Base-by-base conservation (phyloP, 163 green algal species). In the Chlorella variabilis region DNA sequence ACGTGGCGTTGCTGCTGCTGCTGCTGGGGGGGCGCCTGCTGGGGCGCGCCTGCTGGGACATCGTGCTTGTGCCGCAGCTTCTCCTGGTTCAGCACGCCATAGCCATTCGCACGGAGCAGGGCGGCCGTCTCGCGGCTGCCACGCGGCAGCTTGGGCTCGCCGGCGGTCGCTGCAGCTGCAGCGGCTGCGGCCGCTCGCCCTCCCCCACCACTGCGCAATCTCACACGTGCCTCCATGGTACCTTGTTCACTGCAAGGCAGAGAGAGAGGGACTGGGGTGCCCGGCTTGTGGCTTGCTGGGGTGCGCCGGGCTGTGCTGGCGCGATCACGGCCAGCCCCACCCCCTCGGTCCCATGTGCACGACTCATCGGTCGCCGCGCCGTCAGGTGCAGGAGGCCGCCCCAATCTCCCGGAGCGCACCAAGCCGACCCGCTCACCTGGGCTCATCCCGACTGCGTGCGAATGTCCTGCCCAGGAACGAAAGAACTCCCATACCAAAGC, bases 101-200 rank as follows among this genome's bases (percentile, higher is more conserved):
- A 79, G 4, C 71, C 71, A 29, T 79, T 79, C 23, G 71, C 54
- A 2, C 71, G 71, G 25, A 79, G 54, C 71, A 79, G 71, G 13
- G 58, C 58, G n/a, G 71, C 71, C 1, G 71, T 69, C 38, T 79
- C 71, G 2, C 71, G 34, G 34, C 23, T 77, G 45, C 48, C 70
- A 18, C 70, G 70, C 18, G 70, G 70, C 45, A 65, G 31, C 18
- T 39, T 59, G 17, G 42, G 5, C 9, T 51, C 20, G 36, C 39
- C 67, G 38, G 67, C 34, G 25, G 45, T 31, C 18, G 68, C 41
- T 20, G 68, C 21, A 6, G 49, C 59, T 17, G 70, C 70, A 45
- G 51, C 33, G 34, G 41, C 61, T 21, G 75, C 45, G 9, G 71
- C 71, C 17, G 34, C 71, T 71, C 3, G 41, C 9, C 38, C 68